A percentile compares a stretch with the other conserved stretches of the same genome.
phyloP scores from a whole-genome alignment of 2,329 filamentous ascomycete genomes.

The Cordyceps sp. region DNA sequence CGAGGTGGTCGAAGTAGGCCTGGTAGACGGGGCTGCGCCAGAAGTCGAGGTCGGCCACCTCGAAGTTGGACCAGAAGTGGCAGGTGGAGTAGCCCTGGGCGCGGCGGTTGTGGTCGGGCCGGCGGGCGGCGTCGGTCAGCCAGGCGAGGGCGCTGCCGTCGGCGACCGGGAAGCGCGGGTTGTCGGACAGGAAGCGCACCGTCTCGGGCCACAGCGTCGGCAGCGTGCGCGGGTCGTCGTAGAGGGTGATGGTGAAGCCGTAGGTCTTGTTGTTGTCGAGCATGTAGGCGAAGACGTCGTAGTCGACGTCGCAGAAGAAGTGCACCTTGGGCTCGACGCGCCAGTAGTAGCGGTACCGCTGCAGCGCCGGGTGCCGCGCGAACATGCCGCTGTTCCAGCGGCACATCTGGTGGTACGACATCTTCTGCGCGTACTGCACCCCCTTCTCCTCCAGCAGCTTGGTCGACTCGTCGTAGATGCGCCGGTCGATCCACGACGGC shows the following conservation, averaged over 20 bases:
- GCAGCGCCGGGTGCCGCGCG: constrained; percentile 84
- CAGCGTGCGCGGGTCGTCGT: constrained; percentile 78
- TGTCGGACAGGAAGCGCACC: constrained; percentile 69
- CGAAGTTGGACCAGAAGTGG: constrained; percentile 99
- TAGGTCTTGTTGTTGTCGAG: constrained; percentile 97
- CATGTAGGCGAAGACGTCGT: constrained; percentile 98
- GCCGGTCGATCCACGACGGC: constrained; percentile 80
- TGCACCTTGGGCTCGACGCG: constrained; percentile 96
- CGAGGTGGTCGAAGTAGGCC: constrained; percentile 91
- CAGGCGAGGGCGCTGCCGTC: constrained; percentile 75
- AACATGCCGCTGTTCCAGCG: constrained; percentile 98
- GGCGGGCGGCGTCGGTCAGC: constrained; percentile 61
- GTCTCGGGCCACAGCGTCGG: constrained; percentile 92
- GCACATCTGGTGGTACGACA: constrained; percentile 98
- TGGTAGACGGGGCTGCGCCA: constrained; percentile 84
- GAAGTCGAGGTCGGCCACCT: constrained; percentile 85
- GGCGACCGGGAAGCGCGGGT: constrained; percentile 58
- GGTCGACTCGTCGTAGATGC: constrained; percentile 72
- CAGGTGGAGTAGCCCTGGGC: constrained; percentile 94
- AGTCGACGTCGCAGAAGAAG: constrained; percentile 98
- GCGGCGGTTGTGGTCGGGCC: constrained; percentile 63
- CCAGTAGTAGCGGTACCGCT: constrained; percentile 85
- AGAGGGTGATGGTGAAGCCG: constrained; percentile 95
- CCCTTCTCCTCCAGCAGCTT: constrained; percentile 67
- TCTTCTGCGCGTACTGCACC: constrained; percentile 77